These are phyloP conservation scores for Zelopaecilomyces penicillatus DNA, from an alignment of 2,329 filamentous ascomycete genomes.

Conservation along the genomic window DNA sequence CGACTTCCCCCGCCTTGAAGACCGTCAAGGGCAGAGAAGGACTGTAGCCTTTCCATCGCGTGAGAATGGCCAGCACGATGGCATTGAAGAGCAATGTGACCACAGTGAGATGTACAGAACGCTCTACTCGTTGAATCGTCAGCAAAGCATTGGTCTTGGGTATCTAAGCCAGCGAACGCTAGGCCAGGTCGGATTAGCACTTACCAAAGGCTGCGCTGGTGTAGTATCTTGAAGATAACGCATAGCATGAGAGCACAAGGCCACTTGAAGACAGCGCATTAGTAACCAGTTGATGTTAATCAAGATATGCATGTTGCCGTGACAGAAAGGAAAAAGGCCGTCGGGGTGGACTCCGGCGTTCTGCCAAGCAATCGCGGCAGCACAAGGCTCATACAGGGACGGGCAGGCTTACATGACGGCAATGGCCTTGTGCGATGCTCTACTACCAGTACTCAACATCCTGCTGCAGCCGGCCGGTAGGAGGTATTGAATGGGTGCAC, in stretches of 20 bases:
- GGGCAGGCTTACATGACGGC: too few relatives aligned
- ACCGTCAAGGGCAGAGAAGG: not conserved
- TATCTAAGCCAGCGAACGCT: too few relatives aligned
- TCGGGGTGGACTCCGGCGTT: too few relatives aligned
- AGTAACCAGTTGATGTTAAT: not conserved
- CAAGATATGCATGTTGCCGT: too few relatives aligned
- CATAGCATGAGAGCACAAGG: constrained; percentile 25
- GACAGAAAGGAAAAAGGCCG: too few relatives aligned
- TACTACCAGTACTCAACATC: too few relatives aligned
- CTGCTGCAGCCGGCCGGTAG: too few relatives aligned
- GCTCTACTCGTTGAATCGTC: constrained; percentile 14
- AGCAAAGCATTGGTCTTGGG: not conserved
- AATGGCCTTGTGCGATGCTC: too few relatives aligned
- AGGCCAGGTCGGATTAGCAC: not conserved
- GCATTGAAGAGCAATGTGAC: constrained; percentile 7
- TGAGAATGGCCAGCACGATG: not conserved
- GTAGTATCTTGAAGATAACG: constrained; percentile 24
- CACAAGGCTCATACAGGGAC: too few relatives aligned
- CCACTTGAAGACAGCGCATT: constrained; percentile 2
- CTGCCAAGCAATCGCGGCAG: not conserved
- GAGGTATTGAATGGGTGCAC: too few relatives aligned
- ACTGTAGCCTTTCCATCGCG: not conserved
- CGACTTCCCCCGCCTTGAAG: constrained; percentile 1
- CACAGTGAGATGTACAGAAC: constrained; percentile 27
- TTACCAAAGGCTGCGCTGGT: constrained; percentile 29